Evolutionary conservation across 2,329 filamentous ascomycete genomes (phyloP).

Genomic region (Paecilomyces sp.): DNA sequence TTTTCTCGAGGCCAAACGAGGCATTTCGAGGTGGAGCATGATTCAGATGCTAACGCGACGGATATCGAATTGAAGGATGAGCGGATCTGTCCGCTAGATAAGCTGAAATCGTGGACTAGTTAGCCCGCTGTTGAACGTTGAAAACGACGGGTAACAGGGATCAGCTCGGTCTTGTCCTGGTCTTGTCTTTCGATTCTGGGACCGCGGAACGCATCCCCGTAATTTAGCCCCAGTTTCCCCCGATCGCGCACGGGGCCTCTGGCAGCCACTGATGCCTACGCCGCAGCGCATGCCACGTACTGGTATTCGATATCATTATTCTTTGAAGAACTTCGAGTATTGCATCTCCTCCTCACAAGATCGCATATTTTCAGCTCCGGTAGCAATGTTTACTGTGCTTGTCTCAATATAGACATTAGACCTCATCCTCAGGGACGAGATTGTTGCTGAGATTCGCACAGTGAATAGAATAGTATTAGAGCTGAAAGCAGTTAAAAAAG

Average conservation of each 20-base stretch:
- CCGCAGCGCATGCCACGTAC: not conserved
- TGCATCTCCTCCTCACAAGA: not conserved
- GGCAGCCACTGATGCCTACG: not conserved
- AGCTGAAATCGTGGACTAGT: not conserved
- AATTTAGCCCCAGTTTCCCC: not conserved
- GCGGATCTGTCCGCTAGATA: not conserved
- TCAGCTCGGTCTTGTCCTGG: not conserved
- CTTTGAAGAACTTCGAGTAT: not conserved
- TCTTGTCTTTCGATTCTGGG: not conserved
- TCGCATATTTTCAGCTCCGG: not conserved
- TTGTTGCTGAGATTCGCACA: not conserved
- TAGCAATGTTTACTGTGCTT: not conserved
- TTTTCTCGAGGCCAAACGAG: not conserved
- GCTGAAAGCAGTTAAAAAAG: not conserved
- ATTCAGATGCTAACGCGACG: not conserved
- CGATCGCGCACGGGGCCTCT: not conserved
- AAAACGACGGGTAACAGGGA: not conserved
- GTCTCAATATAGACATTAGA: too few relatives aligned
- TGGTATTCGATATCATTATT: not conserved
- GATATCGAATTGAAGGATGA: not conserved
- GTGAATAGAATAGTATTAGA: not conserved
- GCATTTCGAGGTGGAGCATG: not conserved
- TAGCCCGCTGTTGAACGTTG: not conserved
- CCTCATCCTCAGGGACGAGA: too few relatives aligned
- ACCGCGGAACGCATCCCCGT: not conserved